A percentile compares a stretch with the other conserved stretches of the same genome.
Evolutionary conservation across 345 rosid species (phyloP).

Genomic region (Linum usitatissimum): DNA sequence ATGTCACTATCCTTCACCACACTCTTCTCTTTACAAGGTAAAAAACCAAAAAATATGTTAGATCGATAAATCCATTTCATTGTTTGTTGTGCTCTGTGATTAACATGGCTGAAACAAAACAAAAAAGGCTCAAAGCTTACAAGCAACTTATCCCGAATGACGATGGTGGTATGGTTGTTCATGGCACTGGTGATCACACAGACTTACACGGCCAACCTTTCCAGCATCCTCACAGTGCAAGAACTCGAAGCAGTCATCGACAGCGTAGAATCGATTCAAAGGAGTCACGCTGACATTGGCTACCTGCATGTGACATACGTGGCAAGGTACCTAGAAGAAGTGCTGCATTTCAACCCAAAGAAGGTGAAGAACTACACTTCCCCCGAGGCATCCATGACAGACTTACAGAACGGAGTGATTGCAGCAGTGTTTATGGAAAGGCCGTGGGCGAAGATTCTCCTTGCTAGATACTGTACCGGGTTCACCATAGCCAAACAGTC

Average conservation of each 20-base stretch:
- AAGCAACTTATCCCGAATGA: slow-evolving; percentile 22
- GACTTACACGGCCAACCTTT: slow-evolving; percentile 19
- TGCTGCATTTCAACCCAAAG: not conserved
- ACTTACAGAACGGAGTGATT: slow-evolving; percentile 8
- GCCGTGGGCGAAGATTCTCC: slow-evolving; percentile 18
- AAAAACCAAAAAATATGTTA: no score
- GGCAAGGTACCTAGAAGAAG: slow-evolving; percentile 8
- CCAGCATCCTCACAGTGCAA: slow-evolving; percentile 17
- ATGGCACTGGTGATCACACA: slow-evolving; percentile 16
- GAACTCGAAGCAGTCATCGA: slow-evolving; percentile 2
- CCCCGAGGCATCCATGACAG: slow-evolving; percentile 5
- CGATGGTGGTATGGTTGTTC: slow-evolving; percentile 19
- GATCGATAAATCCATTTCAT: no score
- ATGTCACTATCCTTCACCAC: slow-evolving; percentile 21
- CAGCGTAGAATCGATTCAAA: slow-evolving; percentile 10
- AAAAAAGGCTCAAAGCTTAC: slow-evolving; percentile 17
- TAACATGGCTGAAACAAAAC: not conserved
- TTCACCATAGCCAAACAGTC: slow-evolving; percentile 9
- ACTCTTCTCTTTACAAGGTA: slow-evolving; percentile 17
- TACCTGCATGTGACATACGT: slow-evolving; percentile 4
- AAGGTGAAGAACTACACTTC: slow-evolving; percentile 4
- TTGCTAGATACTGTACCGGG: slow-evolving; percentile 14
- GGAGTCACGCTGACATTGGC: slow-evolving; percentile 13
- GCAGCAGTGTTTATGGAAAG: slow-evolving; percentile 20
- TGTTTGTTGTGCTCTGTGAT: not conserved